phyloP scores from a whole-genome alignment of 305 asterid species.

The Nicotiana rustica region DNA sequence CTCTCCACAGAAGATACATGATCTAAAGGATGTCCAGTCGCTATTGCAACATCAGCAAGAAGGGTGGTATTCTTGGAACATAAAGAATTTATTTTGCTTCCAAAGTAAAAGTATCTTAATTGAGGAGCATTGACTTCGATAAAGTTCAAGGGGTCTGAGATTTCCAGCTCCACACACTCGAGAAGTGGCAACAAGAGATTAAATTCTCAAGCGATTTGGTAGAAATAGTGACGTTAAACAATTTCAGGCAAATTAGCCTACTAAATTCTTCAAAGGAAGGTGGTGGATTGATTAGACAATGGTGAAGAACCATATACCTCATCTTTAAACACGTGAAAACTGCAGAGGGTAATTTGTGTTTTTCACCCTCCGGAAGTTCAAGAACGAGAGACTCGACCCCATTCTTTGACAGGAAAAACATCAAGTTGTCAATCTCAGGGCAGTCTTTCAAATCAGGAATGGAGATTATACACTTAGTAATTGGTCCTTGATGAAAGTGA shows the following conservation, averaged over 20 bases:
- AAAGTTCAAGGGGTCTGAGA: too few relatives aligned
- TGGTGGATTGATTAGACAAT: not conserved
- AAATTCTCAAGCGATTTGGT: not conserved
- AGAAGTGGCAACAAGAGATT: slow-evolving; percentile 10
- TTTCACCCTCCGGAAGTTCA: not conserved
- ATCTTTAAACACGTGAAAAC: not conserved
- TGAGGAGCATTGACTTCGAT: slow-evolving; percentile 27
- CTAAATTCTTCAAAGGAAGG: not conserved
- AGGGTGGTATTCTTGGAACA: not conserved
- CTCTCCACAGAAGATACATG: not conserved
- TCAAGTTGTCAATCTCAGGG: not conserved
- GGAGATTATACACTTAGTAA: not conserved
- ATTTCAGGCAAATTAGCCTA: not conserved
- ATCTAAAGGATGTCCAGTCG: not conserved
- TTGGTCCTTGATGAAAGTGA: slow-evolving; percentile 30
- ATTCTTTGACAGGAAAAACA: not conserved
- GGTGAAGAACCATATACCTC: not conserved
- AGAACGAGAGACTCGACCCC: slow-evolving; percentile 20
- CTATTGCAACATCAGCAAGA: not conserved
- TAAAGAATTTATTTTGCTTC: not conserved
- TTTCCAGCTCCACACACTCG: not conserved
- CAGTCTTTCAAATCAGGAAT: not conserved
- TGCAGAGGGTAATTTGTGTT: not conserved
- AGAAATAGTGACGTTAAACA: not conserved
- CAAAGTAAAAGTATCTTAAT: slow-evolving; percentile 14